phyloP scores from a whole-genome alignment of 2,329 filamentous ascomycete species.

The Dactylonectria macrodidyma region DNA sequence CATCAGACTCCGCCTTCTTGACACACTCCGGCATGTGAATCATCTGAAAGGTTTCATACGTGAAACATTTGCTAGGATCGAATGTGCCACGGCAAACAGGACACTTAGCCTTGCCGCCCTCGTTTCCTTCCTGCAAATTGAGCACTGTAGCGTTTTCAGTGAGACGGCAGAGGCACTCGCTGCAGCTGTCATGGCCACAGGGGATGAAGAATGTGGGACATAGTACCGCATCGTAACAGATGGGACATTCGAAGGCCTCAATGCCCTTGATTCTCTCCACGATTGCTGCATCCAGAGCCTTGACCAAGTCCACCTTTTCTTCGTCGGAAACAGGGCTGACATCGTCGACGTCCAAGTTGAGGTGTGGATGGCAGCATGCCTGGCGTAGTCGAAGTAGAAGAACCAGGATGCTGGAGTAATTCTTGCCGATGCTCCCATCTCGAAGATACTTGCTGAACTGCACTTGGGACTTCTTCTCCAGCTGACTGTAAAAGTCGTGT shows the following conservation, averaged over 20 bases:
- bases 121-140: slow-evolving; percentile 72
- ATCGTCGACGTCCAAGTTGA: slow-evolving; percentile 55
- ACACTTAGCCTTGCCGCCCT: slow-evolving; percentile 73
- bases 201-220: slow-evolving; percentile 86
- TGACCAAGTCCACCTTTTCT: slow-evolving; percentile 75
- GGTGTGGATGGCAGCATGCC: slow-evolving; percentile 63
- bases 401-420: slow-evolving; percentile 85
- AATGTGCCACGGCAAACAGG: slow-evolving; percentile 81
- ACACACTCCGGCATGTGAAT: slow-evolving; percentile 74
- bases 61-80: slow-evolving; percentile 79
- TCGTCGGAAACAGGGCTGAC: slow-evolving; percentile 57
- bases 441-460: slow-evolving; percentile 84
- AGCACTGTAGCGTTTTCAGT: slow-evolving; percentile 71
- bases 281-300: slow-evolving; percentile 70
- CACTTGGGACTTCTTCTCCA: slow-evolving; percentile 78
- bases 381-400: slow-evolving; percentile 87
- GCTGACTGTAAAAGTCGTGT: slow-evolving; percentile 81
- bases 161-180: slow-evolving; percentile 81
- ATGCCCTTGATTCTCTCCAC: slow-evolving; percentile 74
- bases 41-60: slow-evolving; percentile 80
- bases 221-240: slow-evolving; percentile 82
- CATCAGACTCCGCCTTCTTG: slow-evolving; percentile 55
- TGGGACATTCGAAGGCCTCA: slow-evolving; percentile 82
- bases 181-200: slow-evolving; percentile 86
- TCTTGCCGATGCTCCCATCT: slow-evolving; percentile 75